Evolutionary conservation across 2,329 filamentous ascomycete genomes (phyloP).

Genomic region (Gnomoniopsis smithogilvyi): DNA sequence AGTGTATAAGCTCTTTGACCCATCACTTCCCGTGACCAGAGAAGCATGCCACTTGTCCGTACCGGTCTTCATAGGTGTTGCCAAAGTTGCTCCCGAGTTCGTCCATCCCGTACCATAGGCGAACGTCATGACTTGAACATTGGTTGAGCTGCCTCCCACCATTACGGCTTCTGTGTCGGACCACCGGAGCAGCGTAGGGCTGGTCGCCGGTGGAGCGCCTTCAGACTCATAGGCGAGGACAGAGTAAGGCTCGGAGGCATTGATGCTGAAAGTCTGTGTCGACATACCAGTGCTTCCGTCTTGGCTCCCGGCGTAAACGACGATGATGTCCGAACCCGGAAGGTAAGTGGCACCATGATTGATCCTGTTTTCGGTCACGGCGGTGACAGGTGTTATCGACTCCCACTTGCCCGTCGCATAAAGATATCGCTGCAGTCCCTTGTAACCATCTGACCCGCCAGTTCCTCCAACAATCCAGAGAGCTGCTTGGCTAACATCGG

Average conservation of each 20-base stretch:
- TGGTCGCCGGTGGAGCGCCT: conserved; percentile 57
- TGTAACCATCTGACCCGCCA: conserved; percentile 52
- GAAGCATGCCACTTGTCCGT: conserved; percentile 56
- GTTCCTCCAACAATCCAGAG: conserved; percentile 82
- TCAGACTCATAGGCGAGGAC: conserved; percentile 56
- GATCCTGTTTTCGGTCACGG: conserved; percentile 64
- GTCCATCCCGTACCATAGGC: conserved; percentile 61
- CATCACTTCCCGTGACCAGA: conserved; percentile 69
- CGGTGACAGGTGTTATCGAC: conserved; percentile 38
- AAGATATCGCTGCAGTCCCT: conserved; percentile 69
- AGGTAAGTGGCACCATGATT: conserved; percentile 78
- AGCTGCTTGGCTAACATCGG: conserved; percentile 55
- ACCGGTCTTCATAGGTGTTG: conserved; percentile 56
- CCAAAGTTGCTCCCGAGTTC: conserved; percentile 62
- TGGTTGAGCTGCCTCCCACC: conserved; percentile 67
- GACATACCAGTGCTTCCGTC: conserved; percentile 57
- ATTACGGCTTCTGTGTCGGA: conserved; percentile 67
- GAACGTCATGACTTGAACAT: conserved; percentile 72
- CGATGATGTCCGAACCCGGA: conserved; percentile 63
- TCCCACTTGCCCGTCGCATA: conserved; percentile 54
- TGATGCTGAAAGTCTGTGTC: conserved; percentile 72
- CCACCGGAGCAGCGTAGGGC: conserved; percentile 74
- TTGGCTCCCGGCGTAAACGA: conserved; percentile 77
- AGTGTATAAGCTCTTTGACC: conserved; percentile 72
- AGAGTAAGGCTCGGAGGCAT: conserved; percentile 60